Evolutionary conservation across 2,329 filamentous ascomycete species (phyloP).

Genomic region (Aureobasidium sp.): DNA sequence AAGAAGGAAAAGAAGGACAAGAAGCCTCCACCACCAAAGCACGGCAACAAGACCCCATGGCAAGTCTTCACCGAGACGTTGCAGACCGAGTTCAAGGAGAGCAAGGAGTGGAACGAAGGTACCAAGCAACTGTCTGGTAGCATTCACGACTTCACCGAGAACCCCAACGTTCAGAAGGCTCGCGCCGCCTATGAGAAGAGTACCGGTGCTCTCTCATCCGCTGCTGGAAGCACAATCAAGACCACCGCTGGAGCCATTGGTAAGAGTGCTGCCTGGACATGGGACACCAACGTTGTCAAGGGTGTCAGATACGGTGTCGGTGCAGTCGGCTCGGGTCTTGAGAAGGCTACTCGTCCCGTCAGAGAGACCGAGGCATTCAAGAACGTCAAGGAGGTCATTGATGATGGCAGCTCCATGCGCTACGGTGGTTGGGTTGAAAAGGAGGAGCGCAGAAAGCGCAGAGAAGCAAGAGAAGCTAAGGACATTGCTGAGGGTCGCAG

Average conservation of each 20-base stretch:
- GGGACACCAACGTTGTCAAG: conserved; percentile 91
- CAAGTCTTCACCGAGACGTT: conserved; percentile 97
- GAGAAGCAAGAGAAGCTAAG: conserved; percentile 63
- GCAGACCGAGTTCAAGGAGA: conserved; percentile 85
- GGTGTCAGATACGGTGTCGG: conserved; percentile 80
- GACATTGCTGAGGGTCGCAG: conserved; percentile 38
- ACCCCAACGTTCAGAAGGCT: conserved; percentile 79
- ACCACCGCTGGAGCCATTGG: conserved; percentile 79
- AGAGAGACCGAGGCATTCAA: conserved; percentile 93
- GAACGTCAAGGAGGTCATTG: conserved; percentile 86
- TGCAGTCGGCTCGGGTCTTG: conserved; percentile 75
- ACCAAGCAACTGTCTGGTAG: conserved; percentile 88
- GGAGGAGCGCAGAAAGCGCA: conserved; percentile 75
- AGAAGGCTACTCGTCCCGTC: conserved; percentile 91
- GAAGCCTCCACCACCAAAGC: conserved; percentile 78
- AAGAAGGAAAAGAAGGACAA: conserved; percentile 57
- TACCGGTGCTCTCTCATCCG: conserved; percentile 71
- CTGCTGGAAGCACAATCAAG: conserved; percentile 73
- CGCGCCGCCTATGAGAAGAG: conserved; percentile 81
- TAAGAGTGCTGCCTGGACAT: conserved; percentile 90
- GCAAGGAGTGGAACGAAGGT: conserved; percentile 98
- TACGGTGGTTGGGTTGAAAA: conserved; percentile 97
- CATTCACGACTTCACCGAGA: conserved; percentile 86
- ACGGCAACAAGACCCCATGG: conserved; percentile 97
- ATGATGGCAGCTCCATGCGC: conserved; percentile 90